Conservation (phyloP, 2,329 filamentous ascomycete genomes). For the Trichoderma koningiopsis region DNA sequence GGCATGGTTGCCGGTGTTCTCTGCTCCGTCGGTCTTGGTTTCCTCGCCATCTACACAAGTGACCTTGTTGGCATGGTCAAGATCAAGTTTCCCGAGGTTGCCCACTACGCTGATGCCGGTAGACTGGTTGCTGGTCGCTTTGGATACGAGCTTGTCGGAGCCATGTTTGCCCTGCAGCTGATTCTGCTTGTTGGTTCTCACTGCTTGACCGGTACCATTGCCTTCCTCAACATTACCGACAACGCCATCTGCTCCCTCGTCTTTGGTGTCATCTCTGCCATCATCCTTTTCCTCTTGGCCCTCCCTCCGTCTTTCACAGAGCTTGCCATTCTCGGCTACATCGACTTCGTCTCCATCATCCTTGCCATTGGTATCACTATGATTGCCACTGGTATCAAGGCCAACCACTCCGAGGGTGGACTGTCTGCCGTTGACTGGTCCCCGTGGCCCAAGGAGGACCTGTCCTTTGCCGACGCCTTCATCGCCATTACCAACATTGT, state of each 20-base stretch:
- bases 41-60: conserved; percentile 52
- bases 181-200: conserved; percentile 73
- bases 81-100: conserved; percentile 57
- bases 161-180: conserved; percentile 64
- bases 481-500: conserved; percentile 68
- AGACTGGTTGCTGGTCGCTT: conserved; percentile 61
- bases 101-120: conserved; percentile 69
- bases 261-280: conserved; percentile 49
- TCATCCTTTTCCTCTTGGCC: conserved; percentile 49
- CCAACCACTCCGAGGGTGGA: conserved; percentile 37
- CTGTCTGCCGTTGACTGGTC: conserved; percentile 44
- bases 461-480: conserved; percentile 58
- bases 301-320: conserved; percentile 53
- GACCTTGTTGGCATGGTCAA: conserved; percentile 53
- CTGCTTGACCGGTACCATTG: conserved; percentile 69
- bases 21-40: conserved; percentile 45
- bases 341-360: conserved; percentile 64
- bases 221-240: conserved; percentile 65
- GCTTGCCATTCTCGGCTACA: conserved; percentile 52
- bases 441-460: conserved; percentile 48
- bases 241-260: conserved; percentile 53
- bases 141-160: conserved; percentile 64
- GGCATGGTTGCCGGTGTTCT: conserved; percentile 56
- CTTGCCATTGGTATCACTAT: conserved; percentile 67
- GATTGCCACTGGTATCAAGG: conserved; percentile 60